Base-by-base conservation (phyloP, 2,329 filamentous ascomycete genomes). In the Cytospora chrysosperma region DNA sequence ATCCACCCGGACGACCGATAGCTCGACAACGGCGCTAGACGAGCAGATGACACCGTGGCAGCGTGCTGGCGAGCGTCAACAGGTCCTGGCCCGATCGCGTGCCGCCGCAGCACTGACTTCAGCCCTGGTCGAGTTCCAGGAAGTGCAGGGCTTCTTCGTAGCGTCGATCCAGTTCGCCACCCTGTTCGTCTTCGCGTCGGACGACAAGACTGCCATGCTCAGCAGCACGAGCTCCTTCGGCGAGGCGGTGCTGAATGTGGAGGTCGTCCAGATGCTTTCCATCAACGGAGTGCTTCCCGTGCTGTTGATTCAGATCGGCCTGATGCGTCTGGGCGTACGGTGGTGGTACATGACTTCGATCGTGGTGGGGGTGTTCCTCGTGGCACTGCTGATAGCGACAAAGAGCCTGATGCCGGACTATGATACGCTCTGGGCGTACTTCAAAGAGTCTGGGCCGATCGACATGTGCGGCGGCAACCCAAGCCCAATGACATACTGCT, bases 321-420 rank as follows among this genome's bases (percentile, higher is more conserved):
- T 71, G 7, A 69, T 70, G 49, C 68, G 68, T 2, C 57, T 64
- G 4, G 66, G 66, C 10, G 65, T 70, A 58, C 67, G 66, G 12
- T 72, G 70, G 70, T 70, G 68, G 68, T 71, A 72, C 43, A 68
- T 64, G 21, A 64, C 68, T 15, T 7, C n/a, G 1, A 62, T 70
- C 19, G 58, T 65, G 8, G n/a, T 65, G 13, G n/a, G 63, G 2
- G 62, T 66, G 17, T 68, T 66, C 28, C 34, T 65, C 1, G 34
- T 70, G 9, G 67, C 56, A 1, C 58, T 65, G 30, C 51, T 62
- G 51, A 67, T 65, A 49, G 60, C 63, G 15, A 61, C 60, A 5
- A 58, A 47, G 21, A 62, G 54, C 32, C 63, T 69, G 17, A 67
- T 68, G 62, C 65, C 68, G 17, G 34, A 59, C 51, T 65, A 63